phyloP scores from a whole-genome alignment of 257 asterid species.

The Nicotiana tabacum region DNA sequence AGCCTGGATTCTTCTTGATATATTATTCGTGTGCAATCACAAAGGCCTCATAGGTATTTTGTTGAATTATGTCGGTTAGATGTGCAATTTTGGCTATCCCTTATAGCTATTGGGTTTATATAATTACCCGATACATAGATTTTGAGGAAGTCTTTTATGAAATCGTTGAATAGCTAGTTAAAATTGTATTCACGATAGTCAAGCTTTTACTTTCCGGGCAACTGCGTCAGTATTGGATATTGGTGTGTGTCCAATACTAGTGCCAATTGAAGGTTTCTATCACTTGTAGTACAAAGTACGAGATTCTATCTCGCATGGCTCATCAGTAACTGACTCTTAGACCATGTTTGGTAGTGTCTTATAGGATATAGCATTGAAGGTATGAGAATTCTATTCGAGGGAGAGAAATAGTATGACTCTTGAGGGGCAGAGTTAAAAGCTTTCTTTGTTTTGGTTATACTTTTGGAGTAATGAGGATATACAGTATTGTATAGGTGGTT shows the following conservation, averaged over 20 bases:
- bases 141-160: neutral
- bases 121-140: neutral
- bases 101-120: neutral
- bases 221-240: neutral
- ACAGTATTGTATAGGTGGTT: neutral
- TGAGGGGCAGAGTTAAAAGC: neutral
- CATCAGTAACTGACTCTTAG: neutral
- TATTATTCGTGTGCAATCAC: neutral
- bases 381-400: neutral
- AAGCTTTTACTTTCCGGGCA: neutral
- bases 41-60: conserved; percentile 3
- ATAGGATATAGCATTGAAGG: neutral
- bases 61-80: neutral
- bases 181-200: neutral
- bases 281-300: neutral
- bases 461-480: neutral
- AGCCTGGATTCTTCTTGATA: neutral
- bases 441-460: neutral
- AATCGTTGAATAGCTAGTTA: neutral
- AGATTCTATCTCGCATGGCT: neutral
- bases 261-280: neutral
- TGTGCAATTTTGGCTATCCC: neutral
- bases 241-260: neutral
- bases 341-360: conserved; percentile 1
- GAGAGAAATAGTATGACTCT: neutral